Evolutionary conservation across 2,329 filamentous ascomycete species (phyloP).

Genomic region (Fusarium illudens): DNA sequence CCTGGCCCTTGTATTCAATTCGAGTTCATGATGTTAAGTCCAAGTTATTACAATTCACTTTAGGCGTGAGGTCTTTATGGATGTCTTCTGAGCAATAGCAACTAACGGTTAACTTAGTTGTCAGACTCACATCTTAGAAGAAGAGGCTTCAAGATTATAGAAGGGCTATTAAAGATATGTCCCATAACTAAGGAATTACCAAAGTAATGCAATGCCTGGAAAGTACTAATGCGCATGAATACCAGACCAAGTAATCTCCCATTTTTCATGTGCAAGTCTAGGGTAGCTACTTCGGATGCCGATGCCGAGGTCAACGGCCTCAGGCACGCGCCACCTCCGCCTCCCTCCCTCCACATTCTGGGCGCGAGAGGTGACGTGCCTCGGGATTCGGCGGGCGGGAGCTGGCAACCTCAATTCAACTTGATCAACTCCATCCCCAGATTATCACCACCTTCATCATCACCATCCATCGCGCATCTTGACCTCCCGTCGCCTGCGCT

Average conservation of each 20-base stretch:
- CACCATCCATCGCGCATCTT: slow-evolving; percentile 4
- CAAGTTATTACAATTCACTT: too few relatives aligned
- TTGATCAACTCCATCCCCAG: slow-evolving; percentile 10
- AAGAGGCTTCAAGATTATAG: too few relatives aligned
- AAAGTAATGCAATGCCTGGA: not conserved
- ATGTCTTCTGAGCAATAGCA: too few relatives aligned
- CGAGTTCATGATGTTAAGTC: too few relatives aligned
- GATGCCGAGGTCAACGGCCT: slow-evolving; percentile 33
- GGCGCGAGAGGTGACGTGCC: slow-evolving; percentile 36
- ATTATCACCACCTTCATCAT: slow-evolving; percentile 20
- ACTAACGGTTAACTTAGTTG: too few relatives aligned
- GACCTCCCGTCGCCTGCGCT: not conserved
- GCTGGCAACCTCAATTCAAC: slow-evolving; percentile 13
- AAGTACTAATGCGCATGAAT: not conserved
- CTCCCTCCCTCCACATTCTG: slow-evolving; percentile 27
- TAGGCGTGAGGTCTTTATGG: too few relatives aligned
- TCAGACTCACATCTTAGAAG: too few relatives aligned
- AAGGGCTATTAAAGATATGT: too few relatives aligned
- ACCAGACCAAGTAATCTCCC: not conserved
- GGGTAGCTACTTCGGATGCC: slow-evolving; percentile 16
- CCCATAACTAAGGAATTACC: not conserved
- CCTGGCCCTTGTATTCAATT: too few relatives aligned
- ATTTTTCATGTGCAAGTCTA: slow-evolving; percentile 3
- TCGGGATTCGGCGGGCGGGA: slow-evolving; percentile 30
- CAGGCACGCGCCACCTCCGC: slow-evolving; percentile 38